Evolutionary conservation across 805 yeast genomes (phyloP).

Genomic region (Candida andamanensis): DNA sequence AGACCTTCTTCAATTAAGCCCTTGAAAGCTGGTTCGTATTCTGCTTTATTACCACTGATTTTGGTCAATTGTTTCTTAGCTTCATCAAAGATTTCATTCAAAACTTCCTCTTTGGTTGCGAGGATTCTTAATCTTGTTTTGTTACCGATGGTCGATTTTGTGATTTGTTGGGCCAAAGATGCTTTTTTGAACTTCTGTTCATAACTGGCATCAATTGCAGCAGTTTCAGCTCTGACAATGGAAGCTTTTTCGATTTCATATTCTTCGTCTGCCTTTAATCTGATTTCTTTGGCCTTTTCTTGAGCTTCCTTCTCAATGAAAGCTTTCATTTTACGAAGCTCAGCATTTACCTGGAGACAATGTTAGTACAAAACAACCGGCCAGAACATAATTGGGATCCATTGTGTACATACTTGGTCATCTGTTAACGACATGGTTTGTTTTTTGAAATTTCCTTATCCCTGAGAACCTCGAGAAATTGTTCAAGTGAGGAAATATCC

Average conservation of each 20-base stretch:
- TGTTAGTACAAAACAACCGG: conserved; percentile 6
- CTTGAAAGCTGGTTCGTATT: conserved; percentile 65
- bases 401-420: conserved; percentile 30
- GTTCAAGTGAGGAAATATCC: too few species aligned
- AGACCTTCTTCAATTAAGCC: conserved; percentile 77
- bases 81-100: conserved; percentile 66
- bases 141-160: conserved; percentile 92
- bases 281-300: conserved; percentile 95
- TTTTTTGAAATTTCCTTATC: too few species aligned
- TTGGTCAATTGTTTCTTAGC: conserved; percentile 61
- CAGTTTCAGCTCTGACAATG: conserved; percentile 87
- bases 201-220: conserved; percentile 76
- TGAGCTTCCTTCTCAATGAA: conserved; percentile 99
- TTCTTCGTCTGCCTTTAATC: conserved; percentile 95
- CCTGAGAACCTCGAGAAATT: too few species aligned
- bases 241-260: conserved; percentile 96
- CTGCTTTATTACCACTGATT: conserved; percentile 47
- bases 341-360: conserved; percentile 71
- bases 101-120: conserved; percentile 71
- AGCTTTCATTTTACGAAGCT: conserved; percentile 95
- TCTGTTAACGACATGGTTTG: conserved; percentile 26
- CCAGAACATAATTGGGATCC: too few species aligned
- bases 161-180: conserved; percentile 87
- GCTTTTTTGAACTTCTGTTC: conserved; percentile 87
- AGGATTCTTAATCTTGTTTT: conserved; percentile 90